Evolutionary conservation across 331 rosid genomes (phyloP), one percentile per base, ranked within the genome.

Genomic region (Pyrus hybrid): DNA sequence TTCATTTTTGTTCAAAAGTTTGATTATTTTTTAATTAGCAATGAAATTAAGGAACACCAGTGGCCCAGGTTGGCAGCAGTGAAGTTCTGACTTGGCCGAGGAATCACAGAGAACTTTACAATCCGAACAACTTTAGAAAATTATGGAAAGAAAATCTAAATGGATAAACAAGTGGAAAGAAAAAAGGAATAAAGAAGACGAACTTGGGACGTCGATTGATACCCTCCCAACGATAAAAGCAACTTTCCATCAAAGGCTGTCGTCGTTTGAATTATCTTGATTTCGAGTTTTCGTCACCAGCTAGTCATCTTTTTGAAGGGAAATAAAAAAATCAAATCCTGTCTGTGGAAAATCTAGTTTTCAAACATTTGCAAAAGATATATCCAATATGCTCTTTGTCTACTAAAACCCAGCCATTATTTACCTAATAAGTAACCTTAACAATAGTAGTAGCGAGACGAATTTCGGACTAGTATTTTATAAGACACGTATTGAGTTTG

Each of bases 1-100:
- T n/a, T n/a, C n/a, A n/a, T n/a, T 25, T 13, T 17, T 43, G 0
- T 26, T 63, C 12, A n/a, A 10, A 16, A 51, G 11, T 20, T n/a
- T n/a, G 61, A 26, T 11, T 8, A 2, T n/a, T 41, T 23, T 57
- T 70, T 20, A 17, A 18, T 16, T 35, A 77, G 51, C 30, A 67
- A 66, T 69, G 73, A 45, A 21, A 41, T 41, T 41, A 41, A 33
- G 70, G 80, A 81, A 68, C 75, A 78, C 68, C 67, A 63, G 75
- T 64, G 75, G 75, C 58, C 63, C 83, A 76, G 81, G 87, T 83
- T 80, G 89, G 87, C 83, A 78, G 68, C 29, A 75, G 82, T 80
- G 78, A 75, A 64, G 70, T 61, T 79, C 57, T 83, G 81, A 71
- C 83, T 67, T 79, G 86, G 85, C 79, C 43, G 63, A 76, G 81